These are phyloP conservation scores for Exophiala viscosa DNA, from an alignment of 2,329 filamentous ascomycete genomes.

Conservation along the genomic window DNA sequence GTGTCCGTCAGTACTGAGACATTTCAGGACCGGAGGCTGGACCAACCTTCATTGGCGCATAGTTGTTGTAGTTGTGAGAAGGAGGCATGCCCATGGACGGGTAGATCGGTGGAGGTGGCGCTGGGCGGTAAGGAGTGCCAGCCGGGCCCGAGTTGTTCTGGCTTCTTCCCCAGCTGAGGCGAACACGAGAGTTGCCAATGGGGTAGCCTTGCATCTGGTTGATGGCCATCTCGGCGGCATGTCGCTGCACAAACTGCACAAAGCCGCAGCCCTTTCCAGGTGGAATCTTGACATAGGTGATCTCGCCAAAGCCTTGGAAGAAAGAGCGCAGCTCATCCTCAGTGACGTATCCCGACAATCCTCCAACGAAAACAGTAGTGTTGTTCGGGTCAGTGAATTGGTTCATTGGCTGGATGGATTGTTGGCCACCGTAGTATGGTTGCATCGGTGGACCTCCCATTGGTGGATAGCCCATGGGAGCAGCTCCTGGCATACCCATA, in stretches of 20 bases:
- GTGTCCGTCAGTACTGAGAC: constrained; percentile 11
- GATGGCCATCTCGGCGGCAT: constrained; percentile 99
- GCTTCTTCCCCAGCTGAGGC: constrained; percentile 93
- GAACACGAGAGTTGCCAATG: constrained; percentile 96
- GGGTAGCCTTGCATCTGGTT: constrained; percentile 99
- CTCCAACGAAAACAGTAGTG: constrained; percentile 97
- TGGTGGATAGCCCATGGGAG: constrained; percentile 60
- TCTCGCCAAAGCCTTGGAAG: constrained; percentile 99
- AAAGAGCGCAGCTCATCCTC: constrained; percentile 99
- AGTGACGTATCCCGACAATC: constrained; percentile 94
- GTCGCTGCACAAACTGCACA: constrained; percentile 97
- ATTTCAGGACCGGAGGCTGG: constrained; percentile 22
- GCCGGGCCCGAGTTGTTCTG: constrained; percentile 98
- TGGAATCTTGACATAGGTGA: constrained; percentile 99
- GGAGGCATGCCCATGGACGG: constrained; percentile 67
- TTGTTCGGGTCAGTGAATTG: constrained; percentile 99
- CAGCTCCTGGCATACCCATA: constrained; percentile 50
- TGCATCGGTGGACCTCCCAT: constrained; percentile 66
- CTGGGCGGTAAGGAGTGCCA: constrained; percentile 93
- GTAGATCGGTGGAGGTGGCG: constrained; percentile 74
- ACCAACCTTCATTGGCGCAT: constrained; percentile 64
- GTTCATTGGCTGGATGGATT: constrained; percentile 90
- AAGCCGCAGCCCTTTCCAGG: constrained; percentile 99
- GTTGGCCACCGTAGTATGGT: constrained; percentile 62
- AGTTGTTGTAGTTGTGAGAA: constrained; percentile 60